Percentiles rank a stretch among this genome's conserved stretches.
Evolutionary conservation across 495 filamentous ascomycete genomes (phyloP).

Genomic region (Penicillium herquei): DNA sequence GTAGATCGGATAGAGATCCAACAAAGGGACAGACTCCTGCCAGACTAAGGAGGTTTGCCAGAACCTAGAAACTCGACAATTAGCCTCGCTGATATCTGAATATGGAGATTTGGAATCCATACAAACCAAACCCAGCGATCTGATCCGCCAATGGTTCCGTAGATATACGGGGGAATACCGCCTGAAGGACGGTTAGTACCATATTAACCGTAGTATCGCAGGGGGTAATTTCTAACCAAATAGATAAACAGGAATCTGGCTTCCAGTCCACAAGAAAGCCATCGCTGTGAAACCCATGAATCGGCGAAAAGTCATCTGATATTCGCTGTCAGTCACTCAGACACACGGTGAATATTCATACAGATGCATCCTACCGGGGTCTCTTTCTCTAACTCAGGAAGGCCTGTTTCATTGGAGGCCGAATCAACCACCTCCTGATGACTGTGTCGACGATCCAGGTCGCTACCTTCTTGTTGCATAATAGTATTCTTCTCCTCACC

Average conservation of each 20-base stretch:
- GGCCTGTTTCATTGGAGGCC: conserved; percentile 18
- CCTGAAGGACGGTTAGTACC: conserved; percentile 28
- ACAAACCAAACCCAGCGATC: conserved; percentile 74
- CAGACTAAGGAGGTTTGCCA: conserved; percentile 64
- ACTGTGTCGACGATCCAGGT: conserved; percentile 19
- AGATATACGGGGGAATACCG: conserved; percentile 63
- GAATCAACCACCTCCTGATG: conserved; percentile 24
- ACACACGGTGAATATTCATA: background rate
- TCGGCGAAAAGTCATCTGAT: conserved; percentile 54
- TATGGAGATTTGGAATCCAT: conserved; percentile 9
- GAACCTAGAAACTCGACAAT: conserved; percentile 31
- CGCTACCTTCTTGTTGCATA: conserved; percentile 14
- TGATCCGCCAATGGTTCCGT: conserved; percentile 61
- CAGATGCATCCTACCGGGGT: conserved; percentile 13
- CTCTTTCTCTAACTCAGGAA: conserved; percentile 23
- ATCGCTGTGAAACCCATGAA: conserved; percentile 62
- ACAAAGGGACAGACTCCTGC: conserved; percentile 72
- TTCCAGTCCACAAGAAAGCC: conserved; percentile 66
- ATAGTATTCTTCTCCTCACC: conserved; percentile 27
- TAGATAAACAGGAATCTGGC: conserved; percentile 63
- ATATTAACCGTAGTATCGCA: no score
- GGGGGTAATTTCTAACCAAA: conserved; percentile 47
- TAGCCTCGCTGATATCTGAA: background rate
- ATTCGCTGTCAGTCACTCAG: background rate
- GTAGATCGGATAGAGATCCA: conserved; percentile 65